phyloP scores from a whole-genome alignment of 495 filamentous ascomycete species.

The Penicillium daleae region DNA sequence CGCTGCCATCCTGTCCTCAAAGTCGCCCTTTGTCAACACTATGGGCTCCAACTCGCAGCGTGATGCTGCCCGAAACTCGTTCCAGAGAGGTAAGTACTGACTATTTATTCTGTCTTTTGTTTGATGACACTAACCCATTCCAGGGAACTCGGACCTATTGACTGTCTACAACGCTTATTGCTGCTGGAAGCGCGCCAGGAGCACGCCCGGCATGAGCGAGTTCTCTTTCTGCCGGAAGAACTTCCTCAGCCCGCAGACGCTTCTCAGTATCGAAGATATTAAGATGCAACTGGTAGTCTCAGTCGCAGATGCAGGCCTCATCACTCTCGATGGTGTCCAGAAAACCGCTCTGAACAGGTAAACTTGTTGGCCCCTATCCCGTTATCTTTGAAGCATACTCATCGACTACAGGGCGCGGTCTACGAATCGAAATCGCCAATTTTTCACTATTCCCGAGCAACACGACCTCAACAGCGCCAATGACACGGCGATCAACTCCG shows the following conservation, averaged over 20 bases:
- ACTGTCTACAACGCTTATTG: conserved; percentile 93
- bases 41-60: conserved; percentile 82
- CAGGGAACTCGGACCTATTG: conserved; percentile 85
- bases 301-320: conserved; percentile 78
- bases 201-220: conserved; percentile 66
- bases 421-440: conserved; percentile 65
- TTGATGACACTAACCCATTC: conserved; percentile 17
- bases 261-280: conserved; percentile 89
- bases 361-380: conserved; percentile 19
- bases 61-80: conserved; percentile 72
- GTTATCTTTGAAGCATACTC: conserved; percentile 23
- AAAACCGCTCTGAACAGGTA: conserved; percentile 64
- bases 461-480: conserved; percentile 76
- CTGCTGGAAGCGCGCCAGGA: conserved; percentile 80
- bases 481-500: conserved; percentile 73
- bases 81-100: conserved; percentile 60
- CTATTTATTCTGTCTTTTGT: background rate
- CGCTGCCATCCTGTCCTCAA: conserved; percentile 89
- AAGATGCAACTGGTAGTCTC: conserved; percentile 86
- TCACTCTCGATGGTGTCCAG: conserved; percentile 72
- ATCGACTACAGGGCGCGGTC: conserved; percentile 47
- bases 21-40: conserved; percentile 87
- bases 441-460: conserved; percentile 76
- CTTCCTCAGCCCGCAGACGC: conserved; percentile 79
- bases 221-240: conserved; percentile 90